These are phyloP conservation scores for Populus tremula DNA, from an alignment of 345 rosid species.

Conservation along the genomic window DNA sequence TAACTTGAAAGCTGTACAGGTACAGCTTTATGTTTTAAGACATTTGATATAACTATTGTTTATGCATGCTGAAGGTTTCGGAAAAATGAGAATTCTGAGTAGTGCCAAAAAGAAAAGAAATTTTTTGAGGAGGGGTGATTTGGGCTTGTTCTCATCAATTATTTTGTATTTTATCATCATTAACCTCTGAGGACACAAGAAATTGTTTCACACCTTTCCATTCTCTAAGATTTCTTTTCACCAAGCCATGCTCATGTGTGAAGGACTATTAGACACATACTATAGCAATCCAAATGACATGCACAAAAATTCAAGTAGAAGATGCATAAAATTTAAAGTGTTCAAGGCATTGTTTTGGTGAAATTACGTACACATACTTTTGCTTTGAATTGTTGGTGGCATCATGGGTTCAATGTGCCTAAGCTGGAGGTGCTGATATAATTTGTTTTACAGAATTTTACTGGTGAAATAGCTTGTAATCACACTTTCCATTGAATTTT, in stretches of 20 bases:
- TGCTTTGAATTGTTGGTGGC: background rate
- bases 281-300: background rate
- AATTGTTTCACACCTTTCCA: background rate
- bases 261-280: background rate
- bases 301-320: constrained; percentile 1
- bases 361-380: background rate
- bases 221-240: background rate
- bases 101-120: background rate
- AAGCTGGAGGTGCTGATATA: too few relatives aligned
- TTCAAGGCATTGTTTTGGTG: background rate
- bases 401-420: too few relatives aligned
- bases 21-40: constrained; percentile 27
- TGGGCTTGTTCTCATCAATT: constrained; percentile 10
- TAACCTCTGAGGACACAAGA: background rate
- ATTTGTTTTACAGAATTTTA: too few relatives aligned
- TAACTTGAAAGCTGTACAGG: constrained; percentile 79
- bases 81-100: background rate
- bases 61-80: constrained; percentile 8
- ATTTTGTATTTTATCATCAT: background rate
- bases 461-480: too few relatives aligned
- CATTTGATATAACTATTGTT: background rate
- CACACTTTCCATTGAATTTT: background rate
- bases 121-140: background rate
- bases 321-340: background rate
- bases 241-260: background rate